Conservation (phyloP, 2,329 filamentous ascomycete species). For the Mycosphaerelloides madeirae region DNA sequence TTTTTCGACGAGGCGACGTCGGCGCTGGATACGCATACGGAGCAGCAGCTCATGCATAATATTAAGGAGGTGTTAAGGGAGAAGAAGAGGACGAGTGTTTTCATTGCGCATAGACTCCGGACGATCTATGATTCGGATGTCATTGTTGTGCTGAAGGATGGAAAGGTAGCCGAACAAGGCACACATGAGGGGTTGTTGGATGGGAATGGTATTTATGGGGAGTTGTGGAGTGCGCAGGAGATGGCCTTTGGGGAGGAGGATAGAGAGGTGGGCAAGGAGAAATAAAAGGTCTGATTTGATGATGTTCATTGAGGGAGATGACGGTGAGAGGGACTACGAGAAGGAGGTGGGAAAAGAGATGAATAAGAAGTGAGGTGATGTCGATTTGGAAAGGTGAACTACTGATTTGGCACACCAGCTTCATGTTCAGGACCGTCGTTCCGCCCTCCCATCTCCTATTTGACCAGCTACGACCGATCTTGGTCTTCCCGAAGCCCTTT, state of each 20-base stretch:
- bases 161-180: constrained; percentile 80
- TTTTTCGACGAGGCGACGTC: constrained; percentile 97
- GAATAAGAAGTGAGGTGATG: too few species aligned
- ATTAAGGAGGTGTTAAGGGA: constrained; percentile 90
- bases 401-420: too few species aligned
- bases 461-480: too few species aligned
- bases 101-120: constrained; percentile 84
- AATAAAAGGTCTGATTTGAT: constrained; percentile 4
- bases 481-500: too few species aligned
- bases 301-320: too few species aligned
- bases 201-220: constrained; percentile 72
- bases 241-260: constrained; percentile 33
- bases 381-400: too few species aligned
- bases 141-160: constrained; percentile 85
- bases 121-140: constrained; percentile 90
- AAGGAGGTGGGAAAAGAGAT: too few species aligned
- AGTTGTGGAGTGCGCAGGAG: constrained; percentile 68
- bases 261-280: constrained; percentile 1
- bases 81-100: constrained; percentile 84
- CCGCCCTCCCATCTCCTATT: too few species aligned
- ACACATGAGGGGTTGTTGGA: constrained; percentile 83
- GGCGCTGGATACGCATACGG: constrained; percentile 87
- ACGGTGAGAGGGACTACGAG: too few species aligned
- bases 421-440: too few species aligned
- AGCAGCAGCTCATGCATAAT: constrained; percentile 82